Conservation (phyloP, 495 filamentous ascomycete species). For the Parachaetomium inaequale region DNA sequence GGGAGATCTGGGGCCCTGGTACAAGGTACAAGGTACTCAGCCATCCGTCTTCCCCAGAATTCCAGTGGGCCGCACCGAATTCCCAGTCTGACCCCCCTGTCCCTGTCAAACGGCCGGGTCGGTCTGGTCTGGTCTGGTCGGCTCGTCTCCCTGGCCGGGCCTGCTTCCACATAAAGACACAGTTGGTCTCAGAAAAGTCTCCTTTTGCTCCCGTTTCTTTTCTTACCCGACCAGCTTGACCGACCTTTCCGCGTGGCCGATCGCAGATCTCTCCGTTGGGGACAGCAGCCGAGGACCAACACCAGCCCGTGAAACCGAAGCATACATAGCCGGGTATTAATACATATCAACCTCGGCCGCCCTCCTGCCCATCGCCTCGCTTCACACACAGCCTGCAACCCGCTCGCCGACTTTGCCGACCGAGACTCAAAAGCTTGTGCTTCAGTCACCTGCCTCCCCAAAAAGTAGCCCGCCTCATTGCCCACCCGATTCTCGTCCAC, state of each 20-base stretch:
- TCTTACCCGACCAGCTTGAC: conserved; percentile 15
- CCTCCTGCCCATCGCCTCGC: conserved; percentile 9
- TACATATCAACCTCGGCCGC: conserved; percentile 21
- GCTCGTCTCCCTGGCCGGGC: conserved; percentile 17
- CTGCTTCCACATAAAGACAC: conserved; percentile 20
- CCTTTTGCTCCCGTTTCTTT: conserved; percentile 14
- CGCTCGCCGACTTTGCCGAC: conserved; percentile 12
- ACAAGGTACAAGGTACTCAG: conserved; percentile 20
- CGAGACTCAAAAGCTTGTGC: conserved; percentile 3
- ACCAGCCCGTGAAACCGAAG: conserved; percentile 11
- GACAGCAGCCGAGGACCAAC: conserved; percentile 7
- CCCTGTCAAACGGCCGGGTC: conserved; percentile 13
- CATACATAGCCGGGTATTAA: conserved; percentile 20
- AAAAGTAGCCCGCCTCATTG: background rate
- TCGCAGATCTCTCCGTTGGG: conserved; percentile 5
- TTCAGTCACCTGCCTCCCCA: background rate
- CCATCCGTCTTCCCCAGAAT: conserved; percentile 25
- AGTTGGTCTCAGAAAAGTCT: conserved; percentile 18
- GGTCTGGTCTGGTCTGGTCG: conserved; percentile 13
- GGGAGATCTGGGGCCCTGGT: conserved; percentile 7
- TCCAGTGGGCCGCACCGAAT: conserved; percentile 20
- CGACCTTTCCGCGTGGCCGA: conserved; percentile 9
- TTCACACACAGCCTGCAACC: conserved; percentile 12
- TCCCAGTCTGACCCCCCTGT: conserved; percentile 15
- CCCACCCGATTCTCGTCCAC: background rate